phyloP scores from a whole-genome alignment of 345 rosid species.

The Lepidium didymum region DNA sequence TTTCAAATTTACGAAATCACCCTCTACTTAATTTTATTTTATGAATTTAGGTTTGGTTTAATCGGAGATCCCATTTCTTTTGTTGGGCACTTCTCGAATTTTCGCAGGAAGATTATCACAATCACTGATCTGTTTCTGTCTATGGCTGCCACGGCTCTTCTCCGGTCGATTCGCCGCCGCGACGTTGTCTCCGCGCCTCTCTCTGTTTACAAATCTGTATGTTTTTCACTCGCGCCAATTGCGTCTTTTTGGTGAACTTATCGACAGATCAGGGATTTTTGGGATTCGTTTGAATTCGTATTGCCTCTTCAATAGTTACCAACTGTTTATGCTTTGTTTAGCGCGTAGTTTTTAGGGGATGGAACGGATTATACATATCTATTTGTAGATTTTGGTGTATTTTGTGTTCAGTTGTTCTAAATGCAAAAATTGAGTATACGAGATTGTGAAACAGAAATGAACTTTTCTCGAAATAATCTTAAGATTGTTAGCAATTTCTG shows the following conservation, averaged over 20 bases:
- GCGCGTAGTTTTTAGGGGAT: neutral
- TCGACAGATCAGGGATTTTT: neutral
- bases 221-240: conserved; percentile 5
- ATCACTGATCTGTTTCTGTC: conserved; percentile 6
- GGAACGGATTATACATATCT: neutral
- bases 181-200: conserved; percentile 50
- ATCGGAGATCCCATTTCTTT: conserved; percentile 18
- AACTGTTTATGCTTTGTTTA: neutral
- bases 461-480: neutral
- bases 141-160: conserved; percentile 63
- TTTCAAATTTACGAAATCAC: neutral
- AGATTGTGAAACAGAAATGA: neutral
- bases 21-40: neutral
- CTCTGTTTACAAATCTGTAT: conserved; percentile 57
- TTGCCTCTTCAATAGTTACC: neutral
- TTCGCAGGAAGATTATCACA: neutral
- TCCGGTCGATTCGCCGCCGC: conserved; percentile 70
- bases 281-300: neutral
- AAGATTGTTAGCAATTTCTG: neutral
- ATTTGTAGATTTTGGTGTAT: neutral
- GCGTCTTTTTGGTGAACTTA: neutral
- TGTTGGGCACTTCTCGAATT: neutral
- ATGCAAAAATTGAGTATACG: neutral
- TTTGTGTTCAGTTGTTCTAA: neutral
- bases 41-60: neutral